Conservation (phyloP, 179 eudicot genomes). For the Nepenthes alata region DNA sequence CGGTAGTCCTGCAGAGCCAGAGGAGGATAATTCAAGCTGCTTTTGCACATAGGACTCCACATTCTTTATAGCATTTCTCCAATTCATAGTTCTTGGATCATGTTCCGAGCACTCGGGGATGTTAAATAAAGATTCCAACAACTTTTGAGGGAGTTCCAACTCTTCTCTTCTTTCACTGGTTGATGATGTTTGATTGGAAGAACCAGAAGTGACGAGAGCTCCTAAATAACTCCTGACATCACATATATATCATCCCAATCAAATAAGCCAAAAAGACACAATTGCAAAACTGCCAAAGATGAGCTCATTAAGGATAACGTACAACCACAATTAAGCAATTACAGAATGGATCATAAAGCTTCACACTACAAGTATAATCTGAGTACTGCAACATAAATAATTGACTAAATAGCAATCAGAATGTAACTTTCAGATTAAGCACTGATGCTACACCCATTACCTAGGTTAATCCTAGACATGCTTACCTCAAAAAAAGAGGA, state of each 20-base stretch:
- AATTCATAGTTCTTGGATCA: conserved; percentile 65
- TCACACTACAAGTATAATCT: not conserved
- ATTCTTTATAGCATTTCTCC: conserved; percentile 76
- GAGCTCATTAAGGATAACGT: too few relatives aligned
- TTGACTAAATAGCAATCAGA: too few relatives aligned
- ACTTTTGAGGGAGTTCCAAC: conserved; percentile 52
- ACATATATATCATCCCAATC: conserved; percentile 1
- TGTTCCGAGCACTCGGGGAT: conserved; percentile 49
- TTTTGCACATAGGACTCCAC: conserved; percentile 67
- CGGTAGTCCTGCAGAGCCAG: conserved; percentile 25
- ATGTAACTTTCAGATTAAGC: too few relatives aligned
- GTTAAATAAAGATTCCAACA: conserved; percentile 68
- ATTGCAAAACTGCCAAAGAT: not conserved
- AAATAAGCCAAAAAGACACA: not conserved
- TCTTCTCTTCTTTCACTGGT: conserved; percentile 15
- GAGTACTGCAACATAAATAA: too few relatives aligned
- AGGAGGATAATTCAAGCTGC: conserved; percentile 26
- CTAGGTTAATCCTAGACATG: too few relatives aligned
- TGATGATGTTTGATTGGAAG: conserved; percentile 20
- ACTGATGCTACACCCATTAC: too few relatives aligned
- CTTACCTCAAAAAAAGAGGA: too few relatives aligned
- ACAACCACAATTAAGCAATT: too few relatives aligned
- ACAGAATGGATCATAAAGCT: not conserved
- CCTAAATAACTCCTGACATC: conserved; percentile 48
- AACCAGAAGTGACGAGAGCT: conserved; percentile 36